Base-by-base conservation (phyloP, 306 rosid species). In the Cajanus cajan region DNA sequence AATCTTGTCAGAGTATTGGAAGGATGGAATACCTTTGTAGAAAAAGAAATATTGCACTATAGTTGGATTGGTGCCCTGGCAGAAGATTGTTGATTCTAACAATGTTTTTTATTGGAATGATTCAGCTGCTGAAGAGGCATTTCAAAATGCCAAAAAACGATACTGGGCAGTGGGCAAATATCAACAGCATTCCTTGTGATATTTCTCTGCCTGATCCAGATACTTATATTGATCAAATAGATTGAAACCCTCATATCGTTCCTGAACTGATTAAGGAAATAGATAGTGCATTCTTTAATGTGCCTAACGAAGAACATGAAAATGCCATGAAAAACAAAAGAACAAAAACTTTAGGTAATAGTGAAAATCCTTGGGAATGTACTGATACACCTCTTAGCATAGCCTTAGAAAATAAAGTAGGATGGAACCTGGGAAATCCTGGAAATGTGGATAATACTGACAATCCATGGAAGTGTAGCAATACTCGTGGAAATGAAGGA, bases 1-100 rank as follows among this genome's bases (percentile, higher is more conserved):
- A 47, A 68, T 33, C n/a, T 68, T 78, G n/a, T 12, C 78, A 89
- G 94, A 84, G 65, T 85, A 70, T 82, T 41, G 74, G 79, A 80
- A 80, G 68, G 97, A 94, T 25, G 96, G 91, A 34, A 68, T 94
- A 82, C 97, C 98, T 71, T n/a, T 83, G 15, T 94, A 97, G 98
- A 97, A 94, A 85, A 94, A 94, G 89, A 85, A 85, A 76, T 92
- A 85, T 77, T 92, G 95, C 84, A 83, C 81, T 11, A 71, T 41
- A 76, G 63, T 87, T 39, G 97, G 97, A 57, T 68, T 73, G 22
- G 86, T 94, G 16, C 93, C 97, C 19, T 92, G 97, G 98, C 78
- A 94, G 85, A 94, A 92, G 87, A 68, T 92, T 59, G 85, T 88
- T 11, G 90, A 87, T 61, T 43, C 95, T 81, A 58, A 58, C 47